Evolutionary conservation across 2,329 filamentous ascomycete genomes (phyloP), one percentile per base, ranked within the genome.

Genomic region (Coleophoma cylindrospora): DNA sequence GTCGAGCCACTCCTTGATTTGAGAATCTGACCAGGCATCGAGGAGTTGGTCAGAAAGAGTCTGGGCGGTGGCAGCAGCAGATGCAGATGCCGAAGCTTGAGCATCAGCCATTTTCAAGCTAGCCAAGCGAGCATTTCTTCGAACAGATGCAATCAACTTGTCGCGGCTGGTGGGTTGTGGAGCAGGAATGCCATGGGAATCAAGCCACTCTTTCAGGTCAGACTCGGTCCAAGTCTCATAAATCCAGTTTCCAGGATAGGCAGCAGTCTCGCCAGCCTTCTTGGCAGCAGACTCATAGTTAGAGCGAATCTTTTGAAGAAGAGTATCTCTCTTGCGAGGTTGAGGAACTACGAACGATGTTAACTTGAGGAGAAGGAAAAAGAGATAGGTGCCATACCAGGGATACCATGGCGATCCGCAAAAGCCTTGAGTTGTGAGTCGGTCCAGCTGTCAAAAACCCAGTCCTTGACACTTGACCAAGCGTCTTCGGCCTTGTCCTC

Each of bases 181-280:
- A 49, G 81, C 88, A 12, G 89, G 86, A 69, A 92, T 84, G 47
- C 94, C 94, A 59, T 90, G 83, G 58, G 86, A 85, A 63, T 97
- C 94, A 43, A 96, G 85, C 87, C 89, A 99, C 58, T 88, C 80
- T 76, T 97, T 97, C 55, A 96, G 74, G 45, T 96, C 92, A 57
- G 91, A 96, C 57, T 96, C 72, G 47, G 88, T 86, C 94, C 94
- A 99, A 8, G 86, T 77, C 53, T 84, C 79, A 66, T 96, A 99
- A 40, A 97, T 74, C 94, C 94, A 97, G 72, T 96, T 83, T 37
- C 94, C 94, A 34, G 94, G 94, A 65, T 97, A 97, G n/a, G 83
- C 73, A 47, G 81, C 73, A 13, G 89, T 86, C 70, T 96, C 86
- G 53, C 89, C 89, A 11, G 68, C 67, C 69, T 83, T 84, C 69